These are phyloP conservation scores for Allium cepa DNA, from an alignment of 106 monocot species.

Conservation along the genomic window DNA sequence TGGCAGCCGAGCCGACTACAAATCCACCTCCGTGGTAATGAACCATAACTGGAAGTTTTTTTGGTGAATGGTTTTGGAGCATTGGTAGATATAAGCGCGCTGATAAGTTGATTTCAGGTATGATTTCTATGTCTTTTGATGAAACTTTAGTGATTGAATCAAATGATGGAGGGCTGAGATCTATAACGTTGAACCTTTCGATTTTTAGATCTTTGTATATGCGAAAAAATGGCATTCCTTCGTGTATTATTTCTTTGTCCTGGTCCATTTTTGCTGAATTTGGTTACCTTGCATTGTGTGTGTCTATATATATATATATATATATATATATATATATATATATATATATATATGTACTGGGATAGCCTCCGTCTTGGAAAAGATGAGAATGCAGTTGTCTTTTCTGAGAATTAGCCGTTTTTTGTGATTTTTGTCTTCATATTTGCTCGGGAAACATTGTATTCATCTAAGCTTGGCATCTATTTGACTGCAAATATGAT, in stretches of 20 bases:
- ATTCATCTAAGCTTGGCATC: no score
- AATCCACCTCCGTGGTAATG: slow-evolving; percentile 48
- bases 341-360: no score
- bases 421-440: no score
- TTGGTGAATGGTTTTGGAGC: not conserved
- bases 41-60: slow-evolving; percentile 30
- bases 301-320: no score
- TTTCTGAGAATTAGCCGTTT: no score
- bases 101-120: slow-evolving; percentile 3
- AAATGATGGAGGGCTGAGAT: slow-evolving; percentile 1
- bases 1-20: slow-evolving; percentile 8
- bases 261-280: slow-evolving; percentile 2
- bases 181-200: not conserved
- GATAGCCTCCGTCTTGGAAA: no score
- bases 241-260: not conserved
- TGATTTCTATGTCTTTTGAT: slow-evolving; percentile 12
- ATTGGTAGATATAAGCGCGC: slow-evolving; percentile 22
- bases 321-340: no score
- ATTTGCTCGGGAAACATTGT: no score
- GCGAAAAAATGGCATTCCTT: slow-evolving; percentile 12
- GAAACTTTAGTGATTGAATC: slow-evolving; percentile 18
- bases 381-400: no score
- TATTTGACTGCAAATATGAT: no score
- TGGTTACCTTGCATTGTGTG: no score
- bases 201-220: slow-evolving; percentile 12